Conservation (phyloP, 108 stramenopile species). For the Cyclotella kingstonii region DNA sequence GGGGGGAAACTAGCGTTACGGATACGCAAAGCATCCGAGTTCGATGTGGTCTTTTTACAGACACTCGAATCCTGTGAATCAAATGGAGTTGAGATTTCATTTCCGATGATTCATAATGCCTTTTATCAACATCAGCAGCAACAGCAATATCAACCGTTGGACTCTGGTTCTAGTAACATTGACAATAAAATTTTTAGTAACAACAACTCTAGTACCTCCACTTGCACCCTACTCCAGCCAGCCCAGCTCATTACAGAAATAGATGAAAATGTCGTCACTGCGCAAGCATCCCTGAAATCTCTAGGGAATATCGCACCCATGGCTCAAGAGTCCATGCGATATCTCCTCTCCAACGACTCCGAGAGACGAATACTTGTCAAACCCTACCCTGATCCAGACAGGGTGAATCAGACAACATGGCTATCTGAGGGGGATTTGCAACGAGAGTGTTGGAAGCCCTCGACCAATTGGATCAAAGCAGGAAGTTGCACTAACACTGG, state of each 20-base stretch:
- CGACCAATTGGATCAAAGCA: slow-evolving; percentile 65
- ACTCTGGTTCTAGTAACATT: background rate
- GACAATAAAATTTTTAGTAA: too few relatives aligned
- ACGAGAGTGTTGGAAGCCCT: slow-evolving; percentile 48
- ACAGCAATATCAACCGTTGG: background rate
- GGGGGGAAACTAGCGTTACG: slow-evolving; percentile 57
- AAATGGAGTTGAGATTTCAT: background rate
- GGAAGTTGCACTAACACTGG: slow-evolving; percentile 39
- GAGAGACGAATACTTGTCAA: slow-evolving; percentile 41
- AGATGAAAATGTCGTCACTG: slow-evolving; percentile 49
- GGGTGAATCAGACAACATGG: slow-evolving; percentile 45
- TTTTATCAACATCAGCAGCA: background rate
- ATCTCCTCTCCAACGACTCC: slow-evolving; percentile 19
- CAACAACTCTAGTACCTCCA: too few relatives aligned
- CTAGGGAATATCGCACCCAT: slow-evolving; percentile 29
- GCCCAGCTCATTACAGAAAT: slow-evolving; percentile 54
- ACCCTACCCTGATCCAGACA: slow-evolving; percentile 65
- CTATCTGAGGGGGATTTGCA: slow-evolving; percentile 48
- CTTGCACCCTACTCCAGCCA: slow-evolving; percentile 3
- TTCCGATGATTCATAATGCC: slow-evolving; percentile 4
- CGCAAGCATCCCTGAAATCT: slow-evolving; percentile 31
- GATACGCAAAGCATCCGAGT: slow-evolving; percentile 55
- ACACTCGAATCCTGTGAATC: slow-evolving; percentile 10
- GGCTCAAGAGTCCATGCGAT: slow-evolving; percentile 27
- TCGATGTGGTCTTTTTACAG: slow-evolving; percentile 48